Evolutionary conservation across 202 grass and related monocot species (phyloP).

Genomic region (Panicum hallii): DNA sequence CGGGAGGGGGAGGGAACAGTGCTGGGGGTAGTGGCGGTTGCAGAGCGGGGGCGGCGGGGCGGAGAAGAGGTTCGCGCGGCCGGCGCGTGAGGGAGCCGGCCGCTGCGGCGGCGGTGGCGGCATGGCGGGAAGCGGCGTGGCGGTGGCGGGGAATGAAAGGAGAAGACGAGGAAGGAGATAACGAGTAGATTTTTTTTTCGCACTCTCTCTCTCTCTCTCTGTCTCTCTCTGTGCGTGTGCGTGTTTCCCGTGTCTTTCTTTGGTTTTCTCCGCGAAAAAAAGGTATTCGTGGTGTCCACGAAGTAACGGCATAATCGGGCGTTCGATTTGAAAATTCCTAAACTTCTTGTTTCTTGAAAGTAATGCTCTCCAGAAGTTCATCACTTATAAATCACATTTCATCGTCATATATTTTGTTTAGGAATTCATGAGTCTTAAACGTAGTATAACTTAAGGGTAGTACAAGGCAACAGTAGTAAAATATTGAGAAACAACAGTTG

Average conservation of each 20-base stretch:
- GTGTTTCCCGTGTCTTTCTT: not conserved
- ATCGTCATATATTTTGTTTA: too few species aligned
- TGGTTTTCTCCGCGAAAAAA: not conserved
- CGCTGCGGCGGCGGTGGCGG: conserved; percentile 49
- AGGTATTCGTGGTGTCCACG: not conserved
- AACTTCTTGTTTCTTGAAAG: too few species aligned
- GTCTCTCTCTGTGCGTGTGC: too few species aligned
- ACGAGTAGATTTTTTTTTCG: conserved; percentile 33
- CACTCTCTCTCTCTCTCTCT: too few species aligned
- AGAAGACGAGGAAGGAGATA: conserved; percentile 41
- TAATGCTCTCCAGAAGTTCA: too few species aligned
- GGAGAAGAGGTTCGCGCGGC: conserved; percentile 72
- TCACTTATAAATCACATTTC: too few species aligned
- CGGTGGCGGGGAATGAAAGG: not conserved
- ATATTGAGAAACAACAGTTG: too few species aligned
- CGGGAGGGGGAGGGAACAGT: conserved; percentile 51
- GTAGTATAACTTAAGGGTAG: too few species aligned
- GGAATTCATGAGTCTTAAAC: too few species aligned
- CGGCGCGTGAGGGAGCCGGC: conserved; percentile 38
- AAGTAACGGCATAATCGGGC: not conserved
- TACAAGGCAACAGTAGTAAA: too few species aligned
- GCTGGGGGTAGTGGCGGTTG: conserved; percentile 51
- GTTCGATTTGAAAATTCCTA: not conserved
- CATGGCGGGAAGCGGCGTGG: conserved; percentile 38
- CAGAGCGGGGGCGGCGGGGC: conserved; percentile 64